Base-by-base conservation (phyloP, 768 basidiomycete species). In the Mycena floridula region DNA sequence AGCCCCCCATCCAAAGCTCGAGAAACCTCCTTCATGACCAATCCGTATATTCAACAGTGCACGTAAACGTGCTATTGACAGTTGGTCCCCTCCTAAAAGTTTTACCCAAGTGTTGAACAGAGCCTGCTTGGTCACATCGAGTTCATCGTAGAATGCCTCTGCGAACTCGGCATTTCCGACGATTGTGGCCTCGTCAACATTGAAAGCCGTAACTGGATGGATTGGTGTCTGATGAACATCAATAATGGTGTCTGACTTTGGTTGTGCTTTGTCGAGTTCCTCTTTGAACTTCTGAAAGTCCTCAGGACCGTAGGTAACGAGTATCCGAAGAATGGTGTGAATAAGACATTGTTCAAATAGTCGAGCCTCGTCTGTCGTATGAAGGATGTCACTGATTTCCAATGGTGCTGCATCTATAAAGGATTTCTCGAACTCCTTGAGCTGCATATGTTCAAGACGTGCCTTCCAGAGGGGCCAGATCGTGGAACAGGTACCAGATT, bases 161-260 rank as follows among this genome's bases (percentile, higher is more conserved):
- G 55, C 21, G 15, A 61, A 56, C 6, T 61, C 47, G 1, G 54
- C 57, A 37, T 61, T 59, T n/a, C 58, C 59, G 2, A 37, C 37
- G 1, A 42, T 58, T 3, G 50, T 48, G 1, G 47, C 37, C 42
- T 60, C 56, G 32, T 60, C 53, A 21, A 61, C 59, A 13, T 58
- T 28, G 53, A 59, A 55, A 0, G 58, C 49, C 7, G 55, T 56
- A 2, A 61, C 32, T 1, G 59, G 53, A 32, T 47, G n/a, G 9
- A 32, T 32, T n/a, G 9, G 11, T 9, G 28, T 32, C 11, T 9
- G 11, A 32, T 32, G 28, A 9, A n/a, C 11, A 9, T 32, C 11
- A 9, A 32, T 32, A 9, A 9, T 32, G 9, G 28, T 32, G 28
- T 32, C 28, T n/a, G 28, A 32, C 11, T 32, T 9, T 9, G 28